Base-by-base conservation (phyloP, 345 rosid species). In the Citrus mangshanensis region DNA sequence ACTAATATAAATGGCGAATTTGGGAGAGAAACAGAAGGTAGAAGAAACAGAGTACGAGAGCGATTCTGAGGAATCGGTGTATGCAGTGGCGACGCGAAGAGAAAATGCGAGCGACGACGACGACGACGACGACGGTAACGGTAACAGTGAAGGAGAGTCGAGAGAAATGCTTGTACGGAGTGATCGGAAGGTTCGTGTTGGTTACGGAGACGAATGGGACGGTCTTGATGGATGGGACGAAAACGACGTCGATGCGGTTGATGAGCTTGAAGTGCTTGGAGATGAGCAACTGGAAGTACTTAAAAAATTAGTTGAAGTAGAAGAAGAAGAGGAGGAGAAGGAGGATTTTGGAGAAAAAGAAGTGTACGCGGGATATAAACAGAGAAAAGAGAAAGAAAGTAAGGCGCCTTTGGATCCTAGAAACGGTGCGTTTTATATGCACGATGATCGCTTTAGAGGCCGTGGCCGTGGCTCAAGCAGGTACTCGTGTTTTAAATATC, bases 401-500 rank as follows among this genome's bases (percentile, higher is more conserved):
- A 25, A 79, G 42, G 73, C 76, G 49, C 27, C 51, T 35, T 38
- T n/a, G 21, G 74, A 56, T 66, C 85, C 70, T 13, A 72, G 30
- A 68, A 7, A 27, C 2, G 80, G 82, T 34, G 60, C 78, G 68
- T 82, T 82, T 71, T 82, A 64, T 16, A 75, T 76, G 78, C 85
- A 82, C 63, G 82, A 82, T 37, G 82, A 82, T 79, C 77, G 85
- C 18, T 82, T 67, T 54, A 1, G n/a, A 55, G 71, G 72, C 37
- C 37, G 37, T 35, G 37, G 51, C 58, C 58, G 58, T 54, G 42
- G 79, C 30, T 60, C 34, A 16, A 42, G 49, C 22, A 71, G 81
- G 80, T 76, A 76, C 28, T 66, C 22, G 16, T 5, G 21, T 40
- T 46, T 49, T 37, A 38, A 19, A 10, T 69, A 8, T 25, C 25